Conservation (phyloP, 345 rosid genomes). For the Bruguiera sexangula region DNA sequence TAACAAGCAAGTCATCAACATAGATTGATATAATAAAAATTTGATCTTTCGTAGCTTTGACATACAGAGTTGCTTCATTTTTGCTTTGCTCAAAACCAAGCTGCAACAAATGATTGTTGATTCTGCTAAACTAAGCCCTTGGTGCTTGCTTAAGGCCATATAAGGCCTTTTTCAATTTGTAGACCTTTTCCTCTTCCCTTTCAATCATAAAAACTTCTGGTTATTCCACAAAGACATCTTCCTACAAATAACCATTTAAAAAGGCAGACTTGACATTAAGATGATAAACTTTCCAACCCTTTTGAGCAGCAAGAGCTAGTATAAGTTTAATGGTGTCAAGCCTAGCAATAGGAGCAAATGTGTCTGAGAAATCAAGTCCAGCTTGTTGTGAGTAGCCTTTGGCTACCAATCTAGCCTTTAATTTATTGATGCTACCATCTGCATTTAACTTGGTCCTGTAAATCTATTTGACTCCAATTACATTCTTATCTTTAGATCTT, state of each 20-base stretch:
- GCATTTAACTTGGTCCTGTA: too few relatives aligned
- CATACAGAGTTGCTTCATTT: not conserved
- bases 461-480: too few relatives aligned
- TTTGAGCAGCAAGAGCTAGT: not conserved
- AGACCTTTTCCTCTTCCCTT: not conserved
- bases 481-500: too few relatives aligned
- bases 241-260: not conserved
- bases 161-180: not conserved
- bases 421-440: not conserved
- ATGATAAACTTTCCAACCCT: not conserved
- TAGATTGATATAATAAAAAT: not conserved
- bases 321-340: not conserved
- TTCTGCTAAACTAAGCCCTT: not conserved
- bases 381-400: slow-evolving; percentile 3
- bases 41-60: not conserved
- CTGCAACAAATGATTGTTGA: not conserved
- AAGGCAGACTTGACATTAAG: slow-evolving; percentile 1
- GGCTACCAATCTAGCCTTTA: not conserved
- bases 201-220: not conserved
- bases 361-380: not conserved
- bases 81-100: not conserved
- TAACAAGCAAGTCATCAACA: not conserved
- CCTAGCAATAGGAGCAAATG: not conserved
- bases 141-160: not conserved
- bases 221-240: not conserved